phyloP scores from a whole-genome alignment of 164 flowering plant species.

The Brasenia schreberi region DNA sequence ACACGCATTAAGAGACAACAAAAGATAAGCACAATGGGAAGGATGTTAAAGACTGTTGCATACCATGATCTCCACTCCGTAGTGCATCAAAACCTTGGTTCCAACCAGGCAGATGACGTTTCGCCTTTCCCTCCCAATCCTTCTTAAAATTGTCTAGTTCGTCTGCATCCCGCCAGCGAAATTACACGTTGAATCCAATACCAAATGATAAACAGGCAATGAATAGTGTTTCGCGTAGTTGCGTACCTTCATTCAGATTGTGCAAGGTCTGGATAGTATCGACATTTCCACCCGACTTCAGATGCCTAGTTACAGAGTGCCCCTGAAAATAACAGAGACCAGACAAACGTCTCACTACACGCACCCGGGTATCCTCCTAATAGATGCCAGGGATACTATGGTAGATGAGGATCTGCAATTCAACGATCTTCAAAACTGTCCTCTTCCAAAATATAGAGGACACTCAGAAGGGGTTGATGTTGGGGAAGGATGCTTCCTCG shows the following conservation, averaged over 20 bases:
- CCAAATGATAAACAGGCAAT: background rate
- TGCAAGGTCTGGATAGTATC: slow-evolving; percentile 65
- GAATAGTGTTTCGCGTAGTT: background rate
- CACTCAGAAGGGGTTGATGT: too few relatives aligned
- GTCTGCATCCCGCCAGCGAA: slow-evolving; percentile 23
- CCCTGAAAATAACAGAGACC: slow-evolving; percentile 35
- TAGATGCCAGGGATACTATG: too few relatives aligned
- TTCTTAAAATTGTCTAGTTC: slow-evolving; percentile 65
- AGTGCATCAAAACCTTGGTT: slow-evolving; percentile 17
- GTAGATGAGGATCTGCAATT: too few relatives aligned
- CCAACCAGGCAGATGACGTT: slow-evolving; percentile 60
- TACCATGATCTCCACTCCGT: slow-evolving; percentile 17
- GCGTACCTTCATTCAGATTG: slow-evolving; percentile 69
- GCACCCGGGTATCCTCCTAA: too few relatives aligned
- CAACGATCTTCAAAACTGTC: too few relatives aligned
- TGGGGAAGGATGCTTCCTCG: too few relatives aligned
- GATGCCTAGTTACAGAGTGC: slow-evolving; percentile 70
- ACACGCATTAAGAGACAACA: background rate
- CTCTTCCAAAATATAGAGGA: too few relatives aligned
- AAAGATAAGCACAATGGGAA: background rate
- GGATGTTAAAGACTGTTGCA: background rate
- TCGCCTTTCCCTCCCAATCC: slow-evolving; percentile 57
- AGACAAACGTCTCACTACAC: background rate
- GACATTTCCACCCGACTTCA: slow-evolving; percentile 72
- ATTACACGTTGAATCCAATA: background rate